A percentile compares a stretch with the other conserved stretches of the same genome.
These are phyloP conservation scores for Ilyonectria mors-panacis DNA, from an alignment of 2,329 filamentous ascomycete species.

Conservation along the genomic window DNA sequence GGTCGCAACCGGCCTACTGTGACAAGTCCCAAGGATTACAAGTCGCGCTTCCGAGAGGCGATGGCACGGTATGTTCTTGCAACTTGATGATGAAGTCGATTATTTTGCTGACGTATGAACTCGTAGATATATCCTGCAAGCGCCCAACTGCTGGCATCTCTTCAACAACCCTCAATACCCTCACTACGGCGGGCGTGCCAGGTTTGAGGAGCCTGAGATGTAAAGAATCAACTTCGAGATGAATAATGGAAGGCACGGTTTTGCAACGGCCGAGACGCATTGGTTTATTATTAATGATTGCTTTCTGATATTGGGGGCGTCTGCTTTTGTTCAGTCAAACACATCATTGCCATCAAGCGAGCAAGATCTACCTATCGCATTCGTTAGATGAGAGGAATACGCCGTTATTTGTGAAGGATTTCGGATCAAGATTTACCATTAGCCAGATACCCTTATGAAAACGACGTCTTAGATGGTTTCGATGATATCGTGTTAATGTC, in stretches of 20 bases:
- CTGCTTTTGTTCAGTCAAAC: neutral
- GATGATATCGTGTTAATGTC: neutral
- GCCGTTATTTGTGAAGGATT: neutral
- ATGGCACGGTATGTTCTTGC: conserved; percentile 84
- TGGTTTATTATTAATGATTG: conserved; percentile 7
- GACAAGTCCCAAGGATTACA: conserved; percentile 97
- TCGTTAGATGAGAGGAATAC: neutral
- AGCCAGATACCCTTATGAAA: conserved; percentile 39
- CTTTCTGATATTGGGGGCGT: conserved; percentile 10
- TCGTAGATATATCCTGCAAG: conserved; percentile 77
- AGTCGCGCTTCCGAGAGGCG: conserved; percentile 93
- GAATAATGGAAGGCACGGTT: conserved; percentile 1
- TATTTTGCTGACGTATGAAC: conserved; percentile 24
- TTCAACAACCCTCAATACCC: conserved; percentile 66
- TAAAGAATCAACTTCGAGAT: conserved; percentile 27
- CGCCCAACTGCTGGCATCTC: conserved; percentile 83
- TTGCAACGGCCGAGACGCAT: neutral
- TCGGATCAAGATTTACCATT: conserved; percentile 10
- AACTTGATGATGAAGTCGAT: neutral
- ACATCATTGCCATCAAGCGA: conserved; percentile 11
- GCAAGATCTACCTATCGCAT: neutral
- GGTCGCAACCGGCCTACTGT: conserved; percentile 91
- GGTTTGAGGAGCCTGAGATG: conserved; percentile 58
- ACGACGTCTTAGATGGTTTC: neutral
- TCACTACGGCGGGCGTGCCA: conserved; percentile 54